These are phyloP conservation scores for Fagus sylvatica DNA, from an alignment of 306 rosid genomes.

Conservation along the genomic window DNA sequence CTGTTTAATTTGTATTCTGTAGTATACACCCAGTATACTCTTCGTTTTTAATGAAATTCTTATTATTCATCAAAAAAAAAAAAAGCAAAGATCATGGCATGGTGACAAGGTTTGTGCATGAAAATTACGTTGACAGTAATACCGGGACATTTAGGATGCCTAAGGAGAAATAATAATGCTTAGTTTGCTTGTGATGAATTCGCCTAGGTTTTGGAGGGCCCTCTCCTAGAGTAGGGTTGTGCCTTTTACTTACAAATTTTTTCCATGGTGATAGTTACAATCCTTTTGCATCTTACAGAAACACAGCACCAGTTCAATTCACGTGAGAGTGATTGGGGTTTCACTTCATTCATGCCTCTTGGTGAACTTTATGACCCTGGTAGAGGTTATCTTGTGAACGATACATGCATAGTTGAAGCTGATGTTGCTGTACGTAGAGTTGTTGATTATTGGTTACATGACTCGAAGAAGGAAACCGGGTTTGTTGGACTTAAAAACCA, in stretches of 20 bases:
- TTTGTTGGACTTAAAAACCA: conserved; percentile 92
- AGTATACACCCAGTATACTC: no score
- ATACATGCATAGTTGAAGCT: conserved; percentile 41
- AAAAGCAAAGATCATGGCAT: no score
- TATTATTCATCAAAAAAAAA: no score
- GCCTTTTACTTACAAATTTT: background rate
- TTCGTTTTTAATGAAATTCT: no score
- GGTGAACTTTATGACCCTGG: conserved; percentile 40
- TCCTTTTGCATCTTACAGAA: conserved; percentile 24
- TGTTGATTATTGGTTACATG: conserved; percentile 80
- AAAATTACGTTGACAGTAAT: background rate
- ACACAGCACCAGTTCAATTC: conserved; percentile 44
- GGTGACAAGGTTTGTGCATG: background rate
- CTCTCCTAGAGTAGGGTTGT: background rate
- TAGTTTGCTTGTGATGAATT: background rate
- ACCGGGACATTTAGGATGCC: background rate
- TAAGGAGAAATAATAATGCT: background rate
- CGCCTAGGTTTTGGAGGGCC: background rate
- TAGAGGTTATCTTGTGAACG: conserved; percentile 36
- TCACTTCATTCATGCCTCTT: conserved; percentile 43
- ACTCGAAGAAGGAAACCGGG: conserved; percentile 94
- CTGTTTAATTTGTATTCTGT: no score
- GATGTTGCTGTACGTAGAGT: conserved; percentile 56
- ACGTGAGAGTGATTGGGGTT: conserved; percentile 45
- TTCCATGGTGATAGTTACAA: background rate